Evolutionary conservation across 1,284 basidiomycete species (phyloP).

Genomic region (Puccinia triticina): DNA sequence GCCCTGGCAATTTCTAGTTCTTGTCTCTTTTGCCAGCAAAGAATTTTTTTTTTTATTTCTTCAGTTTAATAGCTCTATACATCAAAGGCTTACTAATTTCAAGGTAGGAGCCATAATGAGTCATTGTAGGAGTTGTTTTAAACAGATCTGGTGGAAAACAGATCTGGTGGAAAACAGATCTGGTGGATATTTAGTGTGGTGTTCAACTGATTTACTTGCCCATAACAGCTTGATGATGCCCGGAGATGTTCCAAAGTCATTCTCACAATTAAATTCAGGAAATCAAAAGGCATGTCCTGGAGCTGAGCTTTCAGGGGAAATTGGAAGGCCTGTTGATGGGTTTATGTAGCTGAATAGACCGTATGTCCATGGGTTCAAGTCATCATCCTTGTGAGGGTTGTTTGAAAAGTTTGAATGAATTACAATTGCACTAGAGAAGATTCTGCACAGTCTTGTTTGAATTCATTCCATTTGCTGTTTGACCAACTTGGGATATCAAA

Average conservation of each 20-base stretch:
- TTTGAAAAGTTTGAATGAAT: neutral
- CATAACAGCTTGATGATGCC: neutral
- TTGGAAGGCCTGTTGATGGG: neutral
- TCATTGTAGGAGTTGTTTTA: neutral
- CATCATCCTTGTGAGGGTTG: neutral
- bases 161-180: neutral
- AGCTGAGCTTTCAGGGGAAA: neutral
- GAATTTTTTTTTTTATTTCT: neutral
- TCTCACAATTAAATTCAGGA: neutral
- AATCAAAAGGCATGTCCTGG: neutral
- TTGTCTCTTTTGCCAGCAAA: neutral
- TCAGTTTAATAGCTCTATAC: neutral
- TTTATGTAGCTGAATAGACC: conserved; percentile 5
- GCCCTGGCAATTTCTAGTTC: neutral
- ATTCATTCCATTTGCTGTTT: neutral
- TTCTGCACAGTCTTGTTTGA: neutral
- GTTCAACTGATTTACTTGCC: neutral
- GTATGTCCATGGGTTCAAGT: neutral
- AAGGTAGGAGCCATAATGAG: neutral
- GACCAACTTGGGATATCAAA: neutral
- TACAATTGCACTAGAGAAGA: neutral
- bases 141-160: no score
- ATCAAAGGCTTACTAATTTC: neutral
- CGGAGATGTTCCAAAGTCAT: neutral
- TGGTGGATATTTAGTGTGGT: neutral